Evolutionary conservation across 2,329 filamentous ascomycete genomes (phyloP).

Genomic region (Madurella fahalii): DNA sequence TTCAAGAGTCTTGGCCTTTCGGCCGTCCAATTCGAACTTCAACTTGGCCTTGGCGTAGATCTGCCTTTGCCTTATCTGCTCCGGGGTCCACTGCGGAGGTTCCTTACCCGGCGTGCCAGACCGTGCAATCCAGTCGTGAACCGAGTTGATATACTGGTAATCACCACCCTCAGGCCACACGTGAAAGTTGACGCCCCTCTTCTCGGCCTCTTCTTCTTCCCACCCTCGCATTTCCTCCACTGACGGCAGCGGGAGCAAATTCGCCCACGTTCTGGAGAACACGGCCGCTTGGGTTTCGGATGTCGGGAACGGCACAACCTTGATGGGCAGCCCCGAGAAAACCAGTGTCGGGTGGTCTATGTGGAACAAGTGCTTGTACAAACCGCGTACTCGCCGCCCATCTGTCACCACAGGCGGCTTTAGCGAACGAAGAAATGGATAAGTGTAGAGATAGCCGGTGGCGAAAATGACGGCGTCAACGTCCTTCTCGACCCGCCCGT

Average conservation of each 20-base stretch:
- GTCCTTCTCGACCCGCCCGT: conserved; percentile 59
- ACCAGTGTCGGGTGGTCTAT: conserved; percentile 71
- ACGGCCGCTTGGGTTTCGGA: conserved; percentile 75
- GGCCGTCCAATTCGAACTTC: conserved; percentile 64
- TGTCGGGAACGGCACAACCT: conserved; percentile 83
- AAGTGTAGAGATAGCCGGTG: conserved; percentile 84
- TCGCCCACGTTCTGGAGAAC: conserved; percentile 72
- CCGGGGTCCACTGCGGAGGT: conserved; percentile 67
- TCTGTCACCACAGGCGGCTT: conserved; percentile 56
- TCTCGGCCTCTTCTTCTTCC: conserved; percentile 59
- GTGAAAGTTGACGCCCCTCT: conserved; percentile 42
- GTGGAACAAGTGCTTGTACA: conserved; percentile 79
- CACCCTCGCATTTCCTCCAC: conserved; percentile 62
- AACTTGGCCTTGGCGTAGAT: conserved; percentile 67
- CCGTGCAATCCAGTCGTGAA: conserved; percentile 58
- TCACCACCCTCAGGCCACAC: conserved; percentile 55
- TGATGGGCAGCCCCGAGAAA: conserved; percentile 71
- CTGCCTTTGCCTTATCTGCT: conserved; percentile 67
- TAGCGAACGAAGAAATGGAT: conserved; percentile 61
- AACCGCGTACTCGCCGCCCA: conserved; percentile 64
- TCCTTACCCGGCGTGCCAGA: conserved; percentile 56
- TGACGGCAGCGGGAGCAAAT: conserved; percentile 61
- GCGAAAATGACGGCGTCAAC: conserved; percentile 80
- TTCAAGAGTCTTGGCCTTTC: conserved; percentile 59
- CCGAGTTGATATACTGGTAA: conserved; percentile 64